Conservation (phyloP, 1,284 basidiomycete genomes). For the Hymenochaete sp. region DNA sequence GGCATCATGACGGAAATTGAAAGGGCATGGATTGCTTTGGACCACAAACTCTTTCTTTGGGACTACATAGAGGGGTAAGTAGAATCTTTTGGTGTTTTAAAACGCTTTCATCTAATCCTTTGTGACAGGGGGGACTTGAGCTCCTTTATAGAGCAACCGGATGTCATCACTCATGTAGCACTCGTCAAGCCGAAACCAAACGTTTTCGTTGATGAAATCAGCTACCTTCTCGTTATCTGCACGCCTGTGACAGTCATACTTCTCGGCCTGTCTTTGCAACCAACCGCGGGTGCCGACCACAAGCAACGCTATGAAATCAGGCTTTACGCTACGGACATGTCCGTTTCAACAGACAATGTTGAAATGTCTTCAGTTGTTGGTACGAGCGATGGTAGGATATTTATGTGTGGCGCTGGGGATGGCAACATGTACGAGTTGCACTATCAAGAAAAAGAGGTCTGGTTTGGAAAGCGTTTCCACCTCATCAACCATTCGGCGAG, state of each 20-base stretch:
- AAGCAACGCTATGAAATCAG: constrained; percentile 63
- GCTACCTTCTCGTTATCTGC: constrained; percentile 83
- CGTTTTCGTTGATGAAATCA: constrained; percentile 92
- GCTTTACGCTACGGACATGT: constrained; percentile 87
- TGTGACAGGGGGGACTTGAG: constrained; percentile 65
- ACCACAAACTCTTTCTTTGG: constrained; percentile 94
- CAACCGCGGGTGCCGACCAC: constrained; percentile 37
- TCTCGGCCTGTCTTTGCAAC: constrained; percentile 69
- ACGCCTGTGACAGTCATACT: constrained; percentile 79
- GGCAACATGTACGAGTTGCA: constrained; percentile 89
- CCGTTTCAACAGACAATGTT: constrained; percentile 61
- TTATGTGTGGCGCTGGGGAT: constrained; percentile 82
- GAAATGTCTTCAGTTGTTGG: constrained; percentile 81
- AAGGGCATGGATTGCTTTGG: constrained; percentile 92
- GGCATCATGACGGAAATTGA: constrained; percentile 92
- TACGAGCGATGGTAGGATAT: constrained; percentile 79
- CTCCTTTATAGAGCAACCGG: constrained; percentile 87
- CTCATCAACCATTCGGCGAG: constrained; percentile 76
- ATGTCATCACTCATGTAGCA: constrained; percentile 81
- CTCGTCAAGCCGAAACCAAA: constrained; percentile 72
- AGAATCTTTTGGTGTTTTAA: neutral
- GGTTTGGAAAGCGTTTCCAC: constrained; percentile 83
- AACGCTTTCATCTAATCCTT: constrained; percentile 12
- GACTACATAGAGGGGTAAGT: constrained; percentile 88
- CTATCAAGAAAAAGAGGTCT: constrained; percentile 87